phyloP scores from a whole-genome alignment of 805 yeast species.

The Metschnikowia similis region DNA sequence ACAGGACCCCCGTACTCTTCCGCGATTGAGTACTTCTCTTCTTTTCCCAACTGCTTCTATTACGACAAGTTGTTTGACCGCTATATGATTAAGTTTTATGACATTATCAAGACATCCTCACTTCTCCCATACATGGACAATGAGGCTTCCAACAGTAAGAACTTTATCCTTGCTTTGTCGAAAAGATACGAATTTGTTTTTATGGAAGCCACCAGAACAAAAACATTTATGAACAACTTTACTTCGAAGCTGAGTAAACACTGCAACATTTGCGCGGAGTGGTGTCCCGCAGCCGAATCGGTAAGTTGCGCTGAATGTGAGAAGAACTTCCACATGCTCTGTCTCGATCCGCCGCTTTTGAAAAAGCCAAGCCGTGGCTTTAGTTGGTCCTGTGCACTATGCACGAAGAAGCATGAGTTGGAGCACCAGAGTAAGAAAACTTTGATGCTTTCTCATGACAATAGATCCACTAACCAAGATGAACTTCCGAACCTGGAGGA shows the following conservation, averaged over 20 bases:
- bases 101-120: constrained; percentile 59
- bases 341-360: constrained; percentile 79
- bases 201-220: constrained; percentile 64
- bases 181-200: constrained; percentile 71
- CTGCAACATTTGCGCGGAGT: constrained; percentile 75
- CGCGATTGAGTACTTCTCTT: constrained; percentile 47
- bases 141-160: constrained; percentile 49
- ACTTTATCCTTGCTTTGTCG: constrained; percentile 56
- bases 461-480: constrained; percentile 35
- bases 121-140: constrained; percentile 33
- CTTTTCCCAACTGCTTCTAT: constrained; percentile 69
- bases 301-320: constrained; percentile 78
- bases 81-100: constrained; percentile 79
- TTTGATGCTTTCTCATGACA: constrained; percentile 40
- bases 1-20: constrained; percentile 9
- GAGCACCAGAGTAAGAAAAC: constrained; percentile 36
- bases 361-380: constrained; percentile 82
- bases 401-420: constrained; percentile 57
- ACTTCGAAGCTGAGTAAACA: constrained; percentile 42
- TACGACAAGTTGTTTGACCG: constrained; percentile 83
- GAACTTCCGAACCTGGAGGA: constrained; percentile 20
- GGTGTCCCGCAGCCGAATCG: constrained; percentile 75
- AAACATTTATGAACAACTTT: constrained; percentile 59
- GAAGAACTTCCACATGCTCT: constrained; percentile 68
- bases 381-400: constrained; percentile 84